Base-by-base conservation (phyloP, 164 flowering plant genomes). In the Cinnamomum chago region DNA sequence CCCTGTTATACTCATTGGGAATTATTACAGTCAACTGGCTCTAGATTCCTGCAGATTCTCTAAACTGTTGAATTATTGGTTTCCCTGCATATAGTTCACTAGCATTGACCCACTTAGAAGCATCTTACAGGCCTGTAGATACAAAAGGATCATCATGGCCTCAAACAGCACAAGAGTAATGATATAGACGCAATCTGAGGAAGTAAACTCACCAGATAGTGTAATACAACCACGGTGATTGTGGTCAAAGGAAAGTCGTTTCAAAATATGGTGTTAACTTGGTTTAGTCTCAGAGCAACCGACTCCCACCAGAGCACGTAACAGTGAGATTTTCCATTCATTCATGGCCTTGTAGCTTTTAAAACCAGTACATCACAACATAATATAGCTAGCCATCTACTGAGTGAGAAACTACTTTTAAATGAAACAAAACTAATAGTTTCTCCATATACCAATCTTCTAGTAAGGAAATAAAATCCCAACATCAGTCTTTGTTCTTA, bases 1-100 rank as follows among this genome's bases (percentile, higher is more conserved):
- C 60, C 60, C 74, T 20, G 72, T 52, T 40, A 77, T 79, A 82
- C 67, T 82, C 87, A 87, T 87, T 79, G 75, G 76, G 77, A 70
- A 77, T 47, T 52, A 74, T 58, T 25, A 60, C 76, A 22, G 47
- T 64, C 28, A 65, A 71, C 33, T n/a, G 72, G 5, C 50, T 20
- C 78, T 71, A 70, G 24, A 72, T 20, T 73, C 71, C 72, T 67
- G 60, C 51, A 68, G 67, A 76, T 50, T 22, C 58, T 77, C 79
- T 81, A 82, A 83, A 81, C 80, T 82, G 79, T 81, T 77, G 47
- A 64, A 24, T 55, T 20, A 72, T 14, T 40, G 67, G 66, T 25
- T 64, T 28, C 65, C 64, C 50, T 67, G 55, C 69, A 25, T 55
- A 67, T 35, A 30, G 47, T 52, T 40, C 65, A 50, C 50, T 11